Percentiles rank a stretch among this genome's conserved stretches.
Evolutionary conservation across 1,139 yeast species (phyloP).

Genomic region (Taphrina wiesneri): DNA sequence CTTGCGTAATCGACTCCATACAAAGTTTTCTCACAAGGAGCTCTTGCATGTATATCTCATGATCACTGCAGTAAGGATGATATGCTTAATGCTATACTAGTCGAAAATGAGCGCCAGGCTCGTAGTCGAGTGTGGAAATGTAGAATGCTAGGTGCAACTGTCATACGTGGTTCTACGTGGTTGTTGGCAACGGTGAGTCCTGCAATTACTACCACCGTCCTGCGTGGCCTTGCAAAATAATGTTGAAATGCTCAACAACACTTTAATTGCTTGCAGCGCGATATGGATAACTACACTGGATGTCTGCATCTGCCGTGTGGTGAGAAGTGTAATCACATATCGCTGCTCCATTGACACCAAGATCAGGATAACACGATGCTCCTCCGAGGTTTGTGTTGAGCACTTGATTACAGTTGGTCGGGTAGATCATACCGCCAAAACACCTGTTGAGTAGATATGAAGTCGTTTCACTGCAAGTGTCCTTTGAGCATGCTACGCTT

Average conservation of each 20-base stretch:
- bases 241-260: not conserved
- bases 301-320: not conserved
- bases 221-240: not conserved
- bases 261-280: not conserved
- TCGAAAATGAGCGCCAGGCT: not conserved
- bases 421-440: conserved; percentile 6
- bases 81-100: not conserved
- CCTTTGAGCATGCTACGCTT: conserved; percentile 2
- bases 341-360: conserved; percentile 12
- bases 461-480: conserved; percentile 1
- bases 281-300: not conserved
- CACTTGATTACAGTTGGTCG: conserved; percentile 13
- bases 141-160: no score
- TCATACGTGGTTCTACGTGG: not conserved
- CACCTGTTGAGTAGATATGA: conserved; percentile 6
- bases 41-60: no score
- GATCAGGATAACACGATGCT: not conserved
- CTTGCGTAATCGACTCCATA: no score
- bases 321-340: not conserved
- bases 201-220: not conserved
- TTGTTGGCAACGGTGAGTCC: not conserved
- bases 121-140: not conserved
- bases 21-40: no score
- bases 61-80: not conserved
- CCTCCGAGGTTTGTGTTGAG: conserved; percentile 1